Conservation (phyloP, 169 alveolate genomes). For the Plasmodium inui region DNA sequence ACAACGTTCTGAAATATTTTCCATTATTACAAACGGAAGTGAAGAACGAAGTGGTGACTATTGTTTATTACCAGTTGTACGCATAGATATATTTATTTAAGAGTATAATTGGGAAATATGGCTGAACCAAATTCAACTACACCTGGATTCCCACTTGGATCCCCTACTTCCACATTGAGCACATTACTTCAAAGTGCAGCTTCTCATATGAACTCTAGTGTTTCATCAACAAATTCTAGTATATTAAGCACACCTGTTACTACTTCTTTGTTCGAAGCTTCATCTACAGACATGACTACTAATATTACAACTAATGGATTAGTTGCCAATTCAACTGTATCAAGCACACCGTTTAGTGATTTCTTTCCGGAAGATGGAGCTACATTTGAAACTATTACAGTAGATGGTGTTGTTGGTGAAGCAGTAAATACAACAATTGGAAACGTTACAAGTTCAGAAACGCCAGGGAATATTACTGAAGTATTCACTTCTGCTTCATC, state of each 20-base stretch:
- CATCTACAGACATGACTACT: neutral
- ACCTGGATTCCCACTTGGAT: neutral
- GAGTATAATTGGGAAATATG: constrained; percentile 9
- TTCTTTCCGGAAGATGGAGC: neutral
- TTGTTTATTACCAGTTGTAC: neutral
- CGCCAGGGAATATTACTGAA: neutral
- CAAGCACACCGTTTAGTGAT: neutral
- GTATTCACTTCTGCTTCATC: neutral
- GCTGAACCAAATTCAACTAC: neutral
- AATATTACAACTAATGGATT: neutral
- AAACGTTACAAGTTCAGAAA: neutral
- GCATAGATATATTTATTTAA: neutral
- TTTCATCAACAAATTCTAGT: neutral
- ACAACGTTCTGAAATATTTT: neutral
- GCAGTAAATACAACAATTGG: neutral
- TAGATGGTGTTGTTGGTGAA: neutral
- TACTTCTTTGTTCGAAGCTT: neutral
- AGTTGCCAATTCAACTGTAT: neutral
- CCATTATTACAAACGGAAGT: neutral
- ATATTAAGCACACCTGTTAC: neutral
- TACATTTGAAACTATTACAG: neutral
- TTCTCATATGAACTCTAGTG: neutral
- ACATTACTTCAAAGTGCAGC: neutral
- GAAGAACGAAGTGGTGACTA: neutral
- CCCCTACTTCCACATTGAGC: neutral